phyloP scores from a whole-genome alignment of 2,329 filamentous ascomycete species.

The Tolypocladium sp. region DNA sequence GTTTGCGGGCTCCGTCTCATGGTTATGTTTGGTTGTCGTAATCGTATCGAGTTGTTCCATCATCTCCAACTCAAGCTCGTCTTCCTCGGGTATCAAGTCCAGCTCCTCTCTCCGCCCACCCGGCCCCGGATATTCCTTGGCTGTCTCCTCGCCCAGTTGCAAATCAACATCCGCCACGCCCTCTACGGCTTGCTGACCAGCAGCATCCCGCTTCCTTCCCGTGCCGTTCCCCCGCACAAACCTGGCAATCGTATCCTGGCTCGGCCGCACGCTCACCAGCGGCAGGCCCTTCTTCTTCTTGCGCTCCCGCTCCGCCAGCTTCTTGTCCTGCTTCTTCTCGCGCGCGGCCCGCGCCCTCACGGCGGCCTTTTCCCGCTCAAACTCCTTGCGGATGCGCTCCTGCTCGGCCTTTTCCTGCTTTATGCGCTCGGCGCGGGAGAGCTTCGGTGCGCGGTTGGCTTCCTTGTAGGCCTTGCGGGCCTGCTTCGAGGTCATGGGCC shows the following conservation, averaged over 20 bases:
- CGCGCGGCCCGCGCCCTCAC: slow-evolving; percentile 38
- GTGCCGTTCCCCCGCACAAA: slow-evolving; percentile 34
- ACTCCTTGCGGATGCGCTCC: slow-evolving; percentile 43
- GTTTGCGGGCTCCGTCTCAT: slow-evolving; percentile 3
- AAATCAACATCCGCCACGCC: neutral
- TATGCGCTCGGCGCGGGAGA: slow-evolving; percentile 31
- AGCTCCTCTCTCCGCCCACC: slow-evolving; percentile 1
- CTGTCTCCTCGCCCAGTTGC: neutral
- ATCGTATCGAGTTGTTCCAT: slow-evolving; percentile 7
- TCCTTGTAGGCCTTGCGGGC: slow-evolving; percentile 28
- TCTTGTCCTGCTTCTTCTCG: slow-evolving; percentile 48
- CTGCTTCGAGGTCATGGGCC: slow-evolving; percentile 32
- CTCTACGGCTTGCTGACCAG: neutral
- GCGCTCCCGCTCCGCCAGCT: slow-evolving; percentile 36
- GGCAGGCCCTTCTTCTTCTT: slow-evolving; percentile 44
- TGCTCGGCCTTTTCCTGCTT: slow-evolving; percentile 37
- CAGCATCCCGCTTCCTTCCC: slow-evolving; percentile 18
- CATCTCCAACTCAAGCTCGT: slow-evolving; percentile 14
- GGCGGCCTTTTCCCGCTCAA: slow-evolving; percentile 38
- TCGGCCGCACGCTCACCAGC: slow-evolving; percentile 43
- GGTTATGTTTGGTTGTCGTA: neutral
- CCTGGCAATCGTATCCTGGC: slow-evolving; percentile 46
- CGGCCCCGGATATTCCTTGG: neutral
- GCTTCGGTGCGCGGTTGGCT: slow-evolving; percentile 20
- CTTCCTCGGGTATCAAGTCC: slow-evolving; percentile 11